Base-by-base conservation (phyloP, 73 alveolate genomes). In the Paramecium biaurelia region DNA sequence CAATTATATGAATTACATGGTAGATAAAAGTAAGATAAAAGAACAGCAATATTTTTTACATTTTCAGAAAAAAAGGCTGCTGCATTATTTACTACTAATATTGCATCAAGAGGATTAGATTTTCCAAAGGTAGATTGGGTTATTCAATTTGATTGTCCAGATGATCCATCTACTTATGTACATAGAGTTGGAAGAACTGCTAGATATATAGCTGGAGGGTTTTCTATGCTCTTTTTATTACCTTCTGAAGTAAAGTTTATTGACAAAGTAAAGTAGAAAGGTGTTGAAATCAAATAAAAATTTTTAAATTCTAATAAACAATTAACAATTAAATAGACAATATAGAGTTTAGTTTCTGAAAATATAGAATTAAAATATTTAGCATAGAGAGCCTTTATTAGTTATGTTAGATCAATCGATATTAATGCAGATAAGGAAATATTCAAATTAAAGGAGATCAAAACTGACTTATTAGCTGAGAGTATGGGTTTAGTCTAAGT, bases 101-200 rank as follows among this genome's bases (percentile, higher is more conserved):
- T 97, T 24, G 99, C 99, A 12, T 84, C 98, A 14, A 92, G 99
- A 93, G 99, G 99, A 18, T 85, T 97, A 21, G 99, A 97, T 92
- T 97, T 97, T 92, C 99, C 99, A 4, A 96, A 96, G 9, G 98
- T 97, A 6, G 98, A 96, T 85, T 97, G 99, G 99, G 99, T 97
- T 10, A 94, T 97, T 49, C 88, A 95, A 93, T 93, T 94, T 28
- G 99, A 97, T 86, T 88, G 97, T 85, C 99, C 99, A 0, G 99
- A 96, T 56, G 98, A 96, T 92, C 84, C 92, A n/a, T 72, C 85
- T 5, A 92, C 98, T 9, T 97, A 97, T 85, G 59, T 98, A 74
- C 99, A 98, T 94, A 92, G 99, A 97, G 96, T 97, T 28, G 99
- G 98, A 56, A 95, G 99, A 88, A 97, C 99, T 92, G 99, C 99